phyloP scores from a whole-genome alignment of 2,329 filamentous ascomycete genomes.

The Dendryphion nanum region DNA sequence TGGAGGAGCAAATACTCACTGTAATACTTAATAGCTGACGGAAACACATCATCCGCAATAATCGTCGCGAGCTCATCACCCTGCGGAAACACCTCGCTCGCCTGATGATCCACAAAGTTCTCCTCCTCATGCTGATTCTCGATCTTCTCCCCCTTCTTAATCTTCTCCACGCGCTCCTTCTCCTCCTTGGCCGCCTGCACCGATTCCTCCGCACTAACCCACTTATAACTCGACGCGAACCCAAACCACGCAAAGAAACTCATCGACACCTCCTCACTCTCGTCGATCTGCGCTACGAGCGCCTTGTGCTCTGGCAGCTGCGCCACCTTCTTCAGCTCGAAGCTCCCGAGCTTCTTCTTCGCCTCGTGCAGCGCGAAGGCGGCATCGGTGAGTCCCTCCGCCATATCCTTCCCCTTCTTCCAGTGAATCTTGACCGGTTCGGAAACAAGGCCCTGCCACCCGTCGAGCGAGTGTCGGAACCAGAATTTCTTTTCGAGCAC shows the following conservation, averaged over 20 bases:
- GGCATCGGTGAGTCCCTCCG: conserved; percentile 72
- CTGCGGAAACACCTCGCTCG: conserved; percentile 81
- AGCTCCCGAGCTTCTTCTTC: conserved; percentile 36
- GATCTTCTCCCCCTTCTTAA: conserved; percentile 39
- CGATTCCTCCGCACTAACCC: conserved; percentile 71
- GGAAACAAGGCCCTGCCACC: conserved; percentile 75
- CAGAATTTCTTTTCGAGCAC: conserved; percentile 90
- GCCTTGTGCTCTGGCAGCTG: conserved; percentile 55
- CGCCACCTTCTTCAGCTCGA: conserved; percentile 47
- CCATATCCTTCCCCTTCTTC: conserved; percentile 75
- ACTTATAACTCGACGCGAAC: conserved; percentile 63
- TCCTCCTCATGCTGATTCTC: conserved; percentile 31
- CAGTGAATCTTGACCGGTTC: conserved; percentile 86
- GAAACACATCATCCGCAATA: conserved; percentile 85
- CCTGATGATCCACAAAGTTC: conserved; percentile 61
- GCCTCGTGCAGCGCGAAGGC: conserved; percentile 69
- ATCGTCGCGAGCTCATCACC: conserved; percentile 80
- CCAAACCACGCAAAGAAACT: conserved; percentile 93
- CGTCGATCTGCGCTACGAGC: conserved; percentile 54
- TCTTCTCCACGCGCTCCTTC: conserved; percentile 54
- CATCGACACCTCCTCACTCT: conserved; percentile 61
- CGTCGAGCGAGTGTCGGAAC: conserved; percentile 67
- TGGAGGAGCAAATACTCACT: conserved; percentile 58
- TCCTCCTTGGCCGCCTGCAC: conserved; percentile 60
- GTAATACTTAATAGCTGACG: conserved; percentile 85